Evolutionary conservation across 495 filamentous ascomycete genomes (phyloP).

Genomic region (Cryomyces antarcticus): DNA sequence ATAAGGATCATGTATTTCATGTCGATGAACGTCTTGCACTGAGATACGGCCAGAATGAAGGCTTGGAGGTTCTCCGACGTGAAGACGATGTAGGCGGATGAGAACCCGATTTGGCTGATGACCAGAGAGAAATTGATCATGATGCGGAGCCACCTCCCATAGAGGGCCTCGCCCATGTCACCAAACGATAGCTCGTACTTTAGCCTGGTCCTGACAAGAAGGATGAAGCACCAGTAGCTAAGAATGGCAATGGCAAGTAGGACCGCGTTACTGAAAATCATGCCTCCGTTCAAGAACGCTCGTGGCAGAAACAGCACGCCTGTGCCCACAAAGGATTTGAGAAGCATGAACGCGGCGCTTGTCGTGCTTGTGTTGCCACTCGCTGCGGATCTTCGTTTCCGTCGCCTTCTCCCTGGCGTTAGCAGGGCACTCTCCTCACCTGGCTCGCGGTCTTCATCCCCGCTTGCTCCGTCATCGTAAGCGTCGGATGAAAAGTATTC

Average conservation of each 20-base stretch:
- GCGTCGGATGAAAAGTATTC: constrained; percentile 65
- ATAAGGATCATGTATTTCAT: constrained; percentile 79
- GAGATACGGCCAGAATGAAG: constrained; percentile 65
- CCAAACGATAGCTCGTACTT: constrained; percentile 79
- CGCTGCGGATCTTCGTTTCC: constrained; percentile 47
- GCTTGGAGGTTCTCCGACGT: constrained; percentile 90
- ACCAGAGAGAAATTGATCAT: constrained; percentile 82
- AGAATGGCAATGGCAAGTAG: constrained; percentile 63
- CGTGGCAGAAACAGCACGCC: constrained; percentile 91
- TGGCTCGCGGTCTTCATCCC: constrained; percentile 39
- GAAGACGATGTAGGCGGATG: constrained; percentile 96
- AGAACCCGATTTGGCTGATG: constrained; percentile 84
- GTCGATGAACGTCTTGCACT: constrained; percentile 60
- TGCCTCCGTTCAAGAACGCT: constrained; percentile 86
- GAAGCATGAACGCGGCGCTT: constrained; percentile 57
- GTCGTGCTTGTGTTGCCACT: constrained; percentile 52
- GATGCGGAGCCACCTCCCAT: constrained; percentile 69
- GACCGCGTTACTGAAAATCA: constrained; percentile 88
- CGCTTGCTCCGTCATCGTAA: constrained; percentile 25
- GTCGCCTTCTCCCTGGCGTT: constrained; percentile 45
- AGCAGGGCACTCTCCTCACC: constrained; percentile 71
- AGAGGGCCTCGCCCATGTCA: constrained; percentile 86
- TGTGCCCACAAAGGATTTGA: constrained; percentile 95
- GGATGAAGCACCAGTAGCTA: constrained; percentile 90
- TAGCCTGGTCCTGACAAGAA: constrained; percentile 70